A percentile compares a stretch with the other conserved stretches of the same genome.
phyloP scores from a whole-genome alignment of 257 asterid genomes.

The Scutellaria minor region DNA sequence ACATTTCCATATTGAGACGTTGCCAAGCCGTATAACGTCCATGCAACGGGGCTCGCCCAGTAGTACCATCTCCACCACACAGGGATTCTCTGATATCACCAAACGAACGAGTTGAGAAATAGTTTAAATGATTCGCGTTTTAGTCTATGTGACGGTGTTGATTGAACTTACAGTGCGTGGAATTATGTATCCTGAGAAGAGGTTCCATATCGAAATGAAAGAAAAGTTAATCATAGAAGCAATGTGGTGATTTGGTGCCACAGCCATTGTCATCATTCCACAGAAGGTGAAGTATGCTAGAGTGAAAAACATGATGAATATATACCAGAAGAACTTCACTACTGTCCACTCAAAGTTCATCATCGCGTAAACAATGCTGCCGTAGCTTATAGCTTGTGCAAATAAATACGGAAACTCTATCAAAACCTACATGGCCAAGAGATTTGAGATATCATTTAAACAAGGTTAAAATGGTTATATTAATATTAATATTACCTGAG shows the following conservation, averaged over 20 bases:
- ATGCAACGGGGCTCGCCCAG: slow-evolving; percentile 54
- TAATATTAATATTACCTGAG: slow-evolving; percentile 41
- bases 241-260: slow-evolving; percentile 55
- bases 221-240: slow-evolving; percentile 40
- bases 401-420: slow-evolving; percentile 59
- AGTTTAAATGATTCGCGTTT: neutral
- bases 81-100: slow-evolving; percentile 44
- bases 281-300: slow-evolving; percentile 55
- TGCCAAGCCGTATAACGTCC: slow-evolving; percentile 55
- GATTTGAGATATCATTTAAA: neutral
- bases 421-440: slow-evolving; percentile 37
- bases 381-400: slow-evolving; percentile 45
- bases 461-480: neutral
- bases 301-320: slow-evolving; percentile 50
- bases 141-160: neutral
- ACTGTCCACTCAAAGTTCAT: slow-evolving; percentile 56
- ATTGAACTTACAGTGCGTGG: slow-evolving; percentile 55
- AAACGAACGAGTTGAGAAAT: neutral
- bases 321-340: slow-evolving; percentile 50
- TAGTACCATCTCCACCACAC: slow-evolving; percentile 71
- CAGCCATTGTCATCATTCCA: slow-evolving; percentile 61
- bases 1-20: slow-evolving; percentile 55
- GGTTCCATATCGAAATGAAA: slow-evolving; percentile 49
- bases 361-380: slow-evolving; percentile 51
- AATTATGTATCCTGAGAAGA: slow-evolving; percentile 56